Conservation (phyloP, 306 rosid genomes). For the Inga oerstediana region DNA sequence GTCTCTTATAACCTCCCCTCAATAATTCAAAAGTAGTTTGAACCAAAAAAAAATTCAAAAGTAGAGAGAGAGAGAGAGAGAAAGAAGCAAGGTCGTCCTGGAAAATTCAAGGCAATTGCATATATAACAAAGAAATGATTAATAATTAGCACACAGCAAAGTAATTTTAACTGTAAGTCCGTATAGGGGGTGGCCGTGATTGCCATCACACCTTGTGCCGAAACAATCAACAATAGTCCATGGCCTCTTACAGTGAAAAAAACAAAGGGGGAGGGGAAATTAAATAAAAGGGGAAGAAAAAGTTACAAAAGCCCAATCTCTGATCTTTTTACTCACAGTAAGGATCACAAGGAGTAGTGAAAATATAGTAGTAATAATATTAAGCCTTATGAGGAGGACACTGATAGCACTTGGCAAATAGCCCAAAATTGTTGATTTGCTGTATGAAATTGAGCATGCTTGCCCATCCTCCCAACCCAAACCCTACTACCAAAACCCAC, state of each 20-base stretch:
- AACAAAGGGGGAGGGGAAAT: no score
- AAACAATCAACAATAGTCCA: conserved; percentile 28
- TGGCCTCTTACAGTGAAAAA: conserved; percentile 43
- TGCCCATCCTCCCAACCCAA: conserved; percentile 87
- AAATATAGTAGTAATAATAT: background rate
- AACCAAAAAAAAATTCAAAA: no score
- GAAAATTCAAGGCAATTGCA: conserved; percentile 36
- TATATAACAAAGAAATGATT: conserved; percentile 38
- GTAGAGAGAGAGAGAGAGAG: background rate
- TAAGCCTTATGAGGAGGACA: conserved; percentile 71
- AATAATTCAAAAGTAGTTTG: background rate
- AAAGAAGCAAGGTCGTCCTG: background rate
- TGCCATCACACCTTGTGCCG: conserved; percentile 73
- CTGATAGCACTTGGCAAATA: conserved; percentile 70
- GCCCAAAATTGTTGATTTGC: conserved; percentile 62
- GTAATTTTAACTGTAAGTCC: conserved; percentile 51
- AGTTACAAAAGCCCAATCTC: conserved; percentile 52
- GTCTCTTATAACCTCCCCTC: background rate
- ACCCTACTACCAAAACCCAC: conserved; percentile 77
- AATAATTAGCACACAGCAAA: conserved; percentile 42
- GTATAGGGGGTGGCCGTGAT: conserved; percentile 72
- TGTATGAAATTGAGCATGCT: conserved; percentile 68
- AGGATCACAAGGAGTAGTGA: background rate
- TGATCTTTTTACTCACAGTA: conserved; percentile 63
- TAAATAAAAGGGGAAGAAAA: background rate